Conservation (phyloP, 768 basidiomycete genomes). For the Exsudoporus frostii region DNA sequence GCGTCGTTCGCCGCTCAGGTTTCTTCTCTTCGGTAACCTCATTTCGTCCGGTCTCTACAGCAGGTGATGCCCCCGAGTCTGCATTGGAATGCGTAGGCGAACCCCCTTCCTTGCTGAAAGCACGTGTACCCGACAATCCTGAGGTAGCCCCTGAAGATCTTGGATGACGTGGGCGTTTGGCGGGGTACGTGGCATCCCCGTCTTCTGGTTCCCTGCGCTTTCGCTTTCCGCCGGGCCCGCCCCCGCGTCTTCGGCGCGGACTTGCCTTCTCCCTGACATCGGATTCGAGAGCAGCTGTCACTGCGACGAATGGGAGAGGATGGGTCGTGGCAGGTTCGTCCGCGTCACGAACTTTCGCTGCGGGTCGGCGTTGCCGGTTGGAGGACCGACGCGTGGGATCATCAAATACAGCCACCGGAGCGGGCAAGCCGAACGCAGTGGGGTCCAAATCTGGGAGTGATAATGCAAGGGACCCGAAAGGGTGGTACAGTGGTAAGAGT, state of each 20-base stretch:
- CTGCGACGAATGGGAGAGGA: slow-evolving; percentile 8
- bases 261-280: slow-evolving; percentile 44
- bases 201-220: slow-evolving; percentile 61
- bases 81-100: slow-evolving; percentile 35
- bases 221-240: slow-evolving; percentile 44
- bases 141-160: slow-evolving; percentile 34
- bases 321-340: slow-evolving; percentile 31
- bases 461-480: slow-evolving; percentile 57
- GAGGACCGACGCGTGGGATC: slow-evolving; percentile 43
- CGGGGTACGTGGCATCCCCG: slow-evolving; percentile 66
- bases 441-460: slow-evolving; percentile 67
- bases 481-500: slow-evolving; percentile 65
- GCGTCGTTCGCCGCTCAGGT: slow-evolving; percentile 45
- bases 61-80: slow-evolving; percentile 24
- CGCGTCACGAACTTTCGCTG: slow-evolving; percentile 48
- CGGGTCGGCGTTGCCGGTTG: slow-evolving; percentile 45
- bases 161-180: slow-evolving; percentile 58
- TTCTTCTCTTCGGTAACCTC: slow-evolving; percentile 21
- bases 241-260: slow-evolving; percentile 47
- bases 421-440: slow-evolving; percentile 51
- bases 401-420: slow-evolving; percentile 42
- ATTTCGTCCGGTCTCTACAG: slow-evolving; percentile 12
- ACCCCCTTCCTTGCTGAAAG: slow-evolving; percentile 39
- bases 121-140: slow-evolving; percentile 15
- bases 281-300: slow-evolving; percentile 12